Base-by-base conservation (phyloP, 1,139 yeast species). In the Yamadazyma dendronema region DNA sequence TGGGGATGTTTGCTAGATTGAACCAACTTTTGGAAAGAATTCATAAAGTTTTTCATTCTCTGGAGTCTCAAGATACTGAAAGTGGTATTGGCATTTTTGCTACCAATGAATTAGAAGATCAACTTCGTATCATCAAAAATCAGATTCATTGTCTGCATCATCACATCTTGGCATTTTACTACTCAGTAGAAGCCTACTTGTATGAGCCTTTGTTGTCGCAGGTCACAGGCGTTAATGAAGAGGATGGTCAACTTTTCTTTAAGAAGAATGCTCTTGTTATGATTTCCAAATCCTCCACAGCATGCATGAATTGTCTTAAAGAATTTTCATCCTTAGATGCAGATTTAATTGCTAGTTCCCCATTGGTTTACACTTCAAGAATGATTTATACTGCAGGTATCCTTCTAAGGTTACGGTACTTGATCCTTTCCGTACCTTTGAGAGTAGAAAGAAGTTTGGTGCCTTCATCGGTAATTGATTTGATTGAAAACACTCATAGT, bases 161-260 rank as follows among this genome's bases (percentile, higher is more conserved):
- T 44, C 61, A 69, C 8, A 53, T 70, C 27, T 54, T 73, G 52
- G 68, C 83, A 0, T 81, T 73, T 56, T 74, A 69, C 47, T 76
- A 75, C 47, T 75, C 92, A 0, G 80, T 84, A 11, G 87, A 84
- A 48, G 90, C 92, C 0, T 84, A 79, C 52, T 61, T 87, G 14
- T 84, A 84, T 56, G 94, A 82, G 53, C 79, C 79, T 4, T 69
- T 65, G 28, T 53, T 75, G 37, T 73, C 67, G 42, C 64, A 57
- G 38, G 58, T 56, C 26, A 48, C 47, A 1, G 44, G 43, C 4
- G 44, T 50, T 8, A 57, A 59, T 15, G 53, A 55, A 6, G 42
- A 40, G 2, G 40, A 34, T n/a, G 43, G 41, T 4, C 45, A 37
- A 5, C 26, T 44, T 4, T 38, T 34, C 19, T 52, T 67, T 32